These are phyloP conservation scores for Saccharomycopsis javanensis DNA, from an alignment of 805 yeast species.

Conservation along the genomic window DNA sequence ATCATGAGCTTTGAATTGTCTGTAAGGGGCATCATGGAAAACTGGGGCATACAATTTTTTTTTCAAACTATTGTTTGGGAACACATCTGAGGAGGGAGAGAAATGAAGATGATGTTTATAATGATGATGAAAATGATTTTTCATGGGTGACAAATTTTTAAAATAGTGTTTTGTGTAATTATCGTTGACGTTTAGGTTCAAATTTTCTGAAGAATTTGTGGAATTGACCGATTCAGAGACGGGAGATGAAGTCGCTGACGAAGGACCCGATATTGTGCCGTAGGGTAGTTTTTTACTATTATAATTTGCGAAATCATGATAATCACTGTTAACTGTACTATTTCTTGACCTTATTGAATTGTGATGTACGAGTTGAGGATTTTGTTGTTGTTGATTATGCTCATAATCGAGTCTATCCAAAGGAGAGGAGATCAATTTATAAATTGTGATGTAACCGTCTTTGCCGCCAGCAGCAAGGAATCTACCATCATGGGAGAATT, in stretches of 20 bases:
- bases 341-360: background rate
- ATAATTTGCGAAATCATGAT: too few species aligned
- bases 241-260: background rate
- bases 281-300: too few species aligned
- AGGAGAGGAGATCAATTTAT: constrained; percentile 74
- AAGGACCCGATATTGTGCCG: background rate
- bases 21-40: constrained; percentile 57
- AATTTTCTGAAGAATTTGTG: background rate
- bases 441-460: constrained; percentile 55
- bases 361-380: background rate
- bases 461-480: constrained; percentile 79
- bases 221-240: background rate
- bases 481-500: constrained; percentile 72
- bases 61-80: background rate
- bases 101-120: background rate
- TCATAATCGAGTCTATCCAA: constrained; percentile 48
- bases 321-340: background rate
- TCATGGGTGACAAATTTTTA: background rate
- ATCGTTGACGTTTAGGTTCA: background rate
- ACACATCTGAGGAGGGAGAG: background rate
- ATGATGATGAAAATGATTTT: background rate
- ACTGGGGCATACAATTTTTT: constrained; percentile 56
- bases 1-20: constrained; percentile 55
- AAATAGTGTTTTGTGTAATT: background rate
- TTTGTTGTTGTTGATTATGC: constrained; percentile 2